These are phyloP conservation scores for Hypoxylon sp. DNA, from an alignment of 2,329 filamentous ascomycete species.

Conservation along the genomic window DNA sequence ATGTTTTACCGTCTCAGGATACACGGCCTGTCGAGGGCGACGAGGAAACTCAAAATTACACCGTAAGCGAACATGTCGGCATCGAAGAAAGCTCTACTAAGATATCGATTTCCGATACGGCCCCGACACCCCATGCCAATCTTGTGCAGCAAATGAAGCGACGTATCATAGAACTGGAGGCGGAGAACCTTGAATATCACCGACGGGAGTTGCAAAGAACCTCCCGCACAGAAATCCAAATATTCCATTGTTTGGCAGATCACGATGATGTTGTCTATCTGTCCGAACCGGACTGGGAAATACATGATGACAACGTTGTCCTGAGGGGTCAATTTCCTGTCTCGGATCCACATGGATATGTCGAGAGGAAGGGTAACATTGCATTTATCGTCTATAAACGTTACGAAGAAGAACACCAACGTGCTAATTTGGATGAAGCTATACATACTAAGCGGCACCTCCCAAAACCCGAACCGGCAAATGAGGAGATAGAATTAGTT, in stretches of 20 bases:
- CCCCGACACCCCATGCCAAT: not conserved
- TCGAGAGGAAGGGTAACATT: not conserved
- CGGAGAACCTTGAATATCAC: not conserved
- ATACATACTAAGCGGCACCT: not conserved
- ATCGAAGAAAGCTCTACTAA: not conserved
- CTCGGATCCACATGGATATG: not conserved
- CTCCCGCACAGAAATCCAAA: not conserved
- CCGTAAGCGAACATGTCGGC: not conserved
- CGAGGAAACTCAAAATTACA: not conserved
- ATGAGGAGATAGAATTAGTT: not conserved
- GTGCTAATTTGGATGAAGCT: not conserved
- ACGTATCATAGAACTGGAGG: not conserved
- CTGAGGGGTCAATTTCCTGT: not conserved
- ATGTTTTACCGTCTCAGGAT: not conserved
- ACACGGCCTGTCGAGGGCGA: not conserved
- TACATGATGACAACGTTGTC: not conserved
- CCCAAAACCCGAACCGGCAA: not conserved
- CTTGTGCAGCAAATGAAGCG: not conserved
- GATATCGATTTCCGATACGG: not conserved
- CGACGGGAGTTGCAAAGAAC: not conserved
- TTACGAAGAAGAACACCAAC: not conserved
- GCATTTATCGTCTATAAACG: not conserved
- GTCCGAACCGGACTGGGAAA: not conserved
- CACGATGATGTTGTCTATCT: not conserved
- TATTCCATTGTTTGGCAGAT: not conserved